Conservation (phyloP, 345 rosid species). For the Firmiana major region DNA sequence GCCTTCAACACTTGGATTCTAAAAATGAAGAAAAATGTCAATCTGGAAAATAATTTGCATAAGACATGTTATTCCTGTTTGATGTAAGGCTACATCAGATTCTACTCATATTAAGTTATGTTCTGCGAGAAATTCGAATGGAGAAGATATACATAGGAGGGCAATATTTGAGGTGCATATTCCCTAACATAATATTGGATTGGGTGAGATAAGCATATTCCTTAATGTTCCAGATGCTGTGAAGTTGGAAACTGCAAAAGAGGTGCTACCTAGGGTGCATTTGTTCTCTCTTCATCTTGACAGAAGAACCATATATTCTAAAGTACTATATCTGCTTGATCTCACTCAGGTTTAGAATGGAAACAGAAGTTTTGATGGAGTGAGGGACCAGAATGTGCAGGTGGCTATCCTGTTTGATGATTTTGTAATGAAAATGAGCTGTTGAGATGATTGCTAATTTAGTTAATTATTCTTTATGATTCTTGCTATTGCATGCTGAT, state of each 20-base stretch:
- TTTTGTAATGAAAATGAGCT: background rate
- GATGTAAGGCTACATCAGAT: background rate
- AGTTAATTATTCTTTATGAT: background rate
- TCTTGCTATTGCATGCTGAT: background rate
- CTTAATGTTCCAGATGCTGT: background rate
- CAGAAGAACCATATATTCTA: background rate
- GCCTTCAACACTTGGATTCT: background rate
- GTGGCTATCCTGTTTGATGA: background rate
- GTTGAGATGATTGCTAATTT: background rate
- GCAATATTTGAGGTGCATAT: background rate
- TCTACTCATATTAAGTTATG: background rate
- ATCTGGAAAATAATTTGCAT: background rate
- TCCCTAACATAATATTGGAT: background rate
- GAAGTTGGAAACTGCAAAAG: background rate
- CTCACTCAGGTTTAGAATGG: background rate
- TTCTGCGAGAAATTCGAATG: background rate
- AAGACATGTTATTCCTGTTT: background rate
- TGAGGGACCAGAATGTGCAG: background rate
- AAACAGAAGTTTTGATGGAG: too few species aligned
- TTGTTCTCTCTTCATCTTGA: background rate
- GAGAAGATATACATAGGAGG: background rate
- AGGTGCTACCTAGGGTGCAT: background rate
- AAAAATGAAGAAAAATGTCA: background rate
- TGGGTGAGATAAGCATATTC: background rate
- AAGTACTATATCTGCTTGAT: background rate